These are phyloP conservation scores for Raffaelea ambrosiae DNA, from an alignment of 2,329 filamentous ascomycete species.

Conservation along the genomic window DNA sequence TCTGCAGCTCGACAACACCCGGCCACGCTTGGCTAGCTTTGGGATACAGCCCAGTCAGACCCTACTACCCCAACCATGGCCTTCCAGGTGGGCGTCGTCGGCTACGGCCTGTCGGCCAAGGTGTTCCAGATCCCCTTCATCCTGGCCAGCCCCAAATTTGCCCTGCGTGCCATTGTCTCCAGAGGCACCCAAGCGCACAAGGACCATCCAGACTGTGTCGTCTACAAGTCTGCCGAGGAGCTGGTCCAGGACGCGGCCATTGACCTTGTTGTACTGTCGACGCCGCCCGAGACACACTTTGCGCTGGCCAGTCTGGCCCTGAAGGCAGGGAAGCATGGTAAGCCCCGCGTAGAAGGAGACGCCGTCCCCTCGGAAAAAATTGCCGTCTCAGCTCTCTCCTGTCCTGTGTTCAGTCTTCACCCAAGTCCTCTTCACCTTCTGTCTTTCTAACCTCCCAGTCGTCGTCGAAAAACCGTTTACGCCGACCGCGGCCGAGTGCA, in stretches of 20 bases:
- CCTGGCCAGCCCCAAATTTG: constrained; percentile 52
- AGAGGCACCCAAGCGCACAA: constrained; percentile 56
- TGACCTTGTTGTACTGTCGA: constrained; percentile 63
- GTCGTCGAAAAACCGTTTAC: constrained; percentile 80
- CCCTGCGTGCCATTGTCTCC: constrained; percentile 66
- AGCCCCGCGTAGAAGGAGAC: background rate
- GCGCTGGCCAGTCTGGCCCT: constrained; percentile 55
- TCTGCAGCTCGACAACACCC: too few relatives aligned
- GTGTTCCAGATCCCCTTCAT: constrained; percentile 81
- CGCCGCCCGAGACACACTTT: constrained; percentile 64
- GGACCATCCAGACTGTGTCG: constrained; percentile 57
- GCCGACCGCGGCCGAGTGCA: constrained; percentile 59
- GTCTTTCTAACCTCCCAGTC: constrained; percentile 29
- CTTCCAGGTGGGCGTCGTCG: constrained; percentile 21
- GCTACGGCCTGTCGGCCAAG: constrained; percentile 53
- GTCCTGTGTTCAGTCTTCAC: too few relatives aligned
- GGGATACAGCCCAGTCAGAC: too few relatives aligned
- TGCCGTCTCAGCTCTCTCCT: too few relatives aligned
- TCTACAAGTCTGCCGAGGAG: constrained; percentile 53
- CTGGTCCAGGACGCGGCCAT: constrained; percentile 58
- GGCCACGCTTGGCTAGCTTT: too few relatives aligned
- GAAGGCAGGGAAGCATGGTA: constrained; percentile 57
- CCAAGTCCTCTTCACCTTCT: too few relatives aligned
- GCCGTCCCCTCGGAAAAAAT: too few relatives aligned
- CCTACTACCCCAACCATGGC: background rate